phyloP scores from a whole-genome alignment of 805 yeast genomes.

The Nakazawaea wickerhamii region DNA sequence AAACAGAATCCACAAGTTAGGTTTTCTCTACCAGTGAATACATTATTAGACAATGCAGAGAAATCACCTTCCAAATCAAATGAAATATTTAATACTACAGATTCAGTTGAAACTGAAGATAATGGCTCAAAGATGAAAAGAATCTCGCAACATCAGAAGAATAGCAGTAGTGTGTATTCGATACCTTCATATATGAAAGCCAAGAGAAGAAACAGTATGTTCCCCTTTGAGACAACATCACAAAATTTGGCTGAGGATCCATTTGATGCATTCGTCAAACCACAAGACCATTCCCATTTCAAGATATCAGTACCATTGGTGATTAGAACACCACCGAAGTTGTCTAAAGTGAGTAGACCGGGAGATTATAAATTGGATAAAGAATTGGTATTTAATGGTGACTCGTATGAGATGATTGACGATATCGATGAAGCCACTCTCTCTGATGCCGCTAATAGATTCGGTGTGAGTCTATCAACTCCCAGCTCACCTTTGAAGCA shows the following conservation, averaged over 20 bases:
- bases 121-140: too few species aligned
- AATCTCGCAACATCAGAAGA: constrained; percentile 1
- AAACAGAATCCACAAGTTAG: constrained; percentile 6
- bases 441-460: background rate
- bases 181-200: constrained; percentile 1
- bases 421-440: background rate
- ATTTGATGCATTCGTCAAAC: background rate
- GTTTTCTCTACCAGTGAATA: constrained; percentile 9
- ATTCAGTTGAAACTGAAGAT: too few species aligned
- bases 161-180: constrained; percentile 2
- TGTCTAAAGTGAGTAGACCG: constrained; percentile 1
- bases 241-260: constrained; percentile 5
- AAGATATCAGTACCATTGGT: constrained; percentile 11
- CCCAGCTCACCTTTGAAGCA: constrained; percentile 8
- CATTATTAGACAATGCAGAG: background rate
- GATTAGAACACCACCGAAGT: constrained; percentile 10
- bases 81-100: too few species aligned
- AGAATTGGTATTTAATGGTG: constrained; percentile 10
- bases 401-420: constrained; percentile 5
- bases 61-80: background rate
- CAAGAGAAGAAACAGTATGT: constrained; percentile 6
- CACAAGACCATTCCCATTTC: constrained; percentile 2
- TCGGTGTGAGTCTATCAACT: background rate
- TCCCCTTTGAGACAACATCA: constrained; percentile 1
- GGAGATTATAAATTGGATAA: constrained; percentile 9